Evolutionary conservation across 1,284 basidiomycete species (phyloP).

Genomic region (Microbotryum saponariae): DNA sequence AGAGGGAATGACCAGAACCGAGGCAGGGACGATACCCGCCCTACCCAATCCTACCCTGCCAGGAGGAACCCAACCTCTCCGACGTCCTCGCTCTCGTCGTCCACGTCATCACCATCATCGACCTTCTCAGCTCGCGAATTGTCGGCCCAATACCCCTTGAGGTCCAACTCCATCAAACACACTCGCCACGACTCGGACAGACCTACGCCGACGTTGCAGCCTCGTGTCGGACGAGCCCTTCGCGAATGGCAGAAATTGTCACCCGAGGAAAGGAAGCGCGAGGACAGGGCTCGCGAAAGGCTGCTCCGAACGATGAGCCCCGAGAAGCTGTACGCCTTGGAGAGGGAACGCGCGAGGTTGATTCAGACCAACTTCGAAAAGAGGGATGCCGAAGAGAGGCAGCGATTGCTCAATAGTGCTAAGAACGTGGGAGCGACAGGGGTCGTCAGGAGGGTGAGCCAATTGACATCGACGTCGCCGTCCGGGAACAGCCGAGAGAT

Average conservation of each 20-base stretch:
- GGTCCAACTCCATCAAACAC: background rate
- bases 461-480: background rate
- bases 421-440: conserved; percentile 1
- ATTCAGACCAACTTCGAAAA: conserved; percentile 5
- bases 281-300: conserved; percentile 3
- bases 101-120: background rate
- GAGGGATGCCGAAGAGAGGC: background rate
- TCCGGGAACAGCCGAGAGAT: conserved; percentile 1
- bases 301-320: background rate
- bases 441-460: background rate
- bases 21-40: too few relatives aligned
- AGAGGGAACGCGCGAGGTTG: conserved; percentile 19
- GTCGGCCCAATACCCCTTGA: background rate
- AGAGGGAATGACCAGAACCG: too few relatives aligned
- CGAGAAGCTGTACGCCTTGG: conserved; percentile 12
- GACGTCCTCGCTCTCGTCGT: background rate
- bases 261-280: conserved; percentile 4
- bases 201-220: background rate
- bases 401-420: background rate
- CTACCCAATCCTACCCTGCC: too few relatives aligned
- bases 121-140: background rate
- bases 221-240: conserved; percentile 1
- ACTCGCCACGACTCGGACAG: background rate
- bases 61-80: background rate
- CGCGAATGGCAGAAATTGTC: background rate